Evolutionary conservation across 768 basidiomycete species (phyloP), one percentile per base, ranked within the genome.

Genomic region (Boletus rubescentipes): DNA sequence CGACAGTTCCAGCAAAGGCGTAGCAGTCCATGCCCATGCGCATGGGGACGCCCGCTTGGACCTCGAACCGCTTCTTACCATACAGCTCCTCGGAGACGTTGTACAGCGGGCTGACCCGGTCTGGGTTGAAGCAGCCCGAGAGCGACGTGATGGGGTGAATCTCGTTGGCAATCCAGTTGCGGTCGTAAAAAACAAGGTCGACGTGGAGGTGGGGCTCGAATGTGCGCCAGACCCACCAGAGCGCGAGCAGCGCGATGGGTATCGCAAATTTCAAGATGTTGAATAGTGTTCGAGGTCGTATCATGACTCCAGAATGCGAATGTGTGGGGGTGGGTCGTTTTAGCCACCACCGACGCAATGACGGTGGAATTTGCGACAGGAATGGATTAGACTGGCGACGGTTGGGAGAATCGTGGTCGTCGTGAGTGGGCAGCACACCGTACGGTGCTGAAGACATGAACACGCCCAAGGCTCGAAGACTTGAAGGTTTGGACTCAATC

Each of bases 1-100:
- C 79, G 29, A 98, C 79, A 15, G 92, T 93, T 10, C 88, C 86
- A 1, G 94, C 89, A 68, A 94, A 92, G 65, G 91, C 85, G 66
- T 95, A 98, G 72, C 96, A 98, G 68, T 93, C 90, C 75, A 91
- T 76, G 31, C 91, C 91, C 62, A 90, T 76, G 53, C 82, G 79
- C 76, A 98, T 77, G 0, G 84, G 77, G 48, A 93, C 74, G 4
- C 94, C 94, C 0, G 92, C 85, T 53, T 95, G 88, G 4, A 97
- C 81, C 56, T 89, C 85, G 46, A 83, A 85, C 56, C 72, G 70
- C 63, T 83, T 84, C 44, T 80, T 80, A 5, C 85, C 84, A 61
- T 86, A 83, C 10, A 89, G 60, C 21, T 78, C 76, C 40, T 82
- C 74, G 15, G 82, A 82, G 49, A 90, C 65, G 61, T 92, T 87